phyloP scores from a whole-genome alignment of 176 grass and related monocot species.

The Elymus sibiricus region DNA sequence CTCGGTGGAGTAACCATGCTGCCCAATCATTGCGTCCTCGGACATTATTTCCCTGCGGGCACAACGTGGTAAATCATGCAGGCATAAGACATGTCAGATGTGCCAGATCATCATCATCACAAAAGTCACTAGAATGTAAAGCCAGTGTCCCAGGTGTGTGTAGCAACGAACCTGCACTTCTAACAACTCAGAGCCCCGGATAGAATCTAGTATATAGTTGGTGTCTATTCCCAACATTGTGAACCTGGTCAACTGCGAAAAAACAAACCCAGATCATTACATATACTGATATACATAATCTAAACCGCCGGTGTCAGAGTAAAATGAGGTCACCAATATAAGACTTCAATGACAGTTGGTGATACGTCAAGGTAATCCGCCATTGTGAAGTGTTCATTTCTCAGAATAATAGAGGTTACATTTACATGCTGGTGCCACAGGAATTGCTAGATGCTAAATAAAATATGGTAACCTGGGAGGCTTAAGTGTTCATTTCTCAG shows the following conservation, averaged over 20 bases:
- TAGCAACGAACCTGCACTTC: constrained; percentile 69
- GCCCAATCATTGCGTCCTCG: constrained; percentile 68
- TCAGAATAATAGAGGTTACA: neutral
- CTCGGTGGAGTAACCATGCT: constrained; percentile 50
- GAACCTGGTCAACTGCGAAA: constrained; percentile 45
- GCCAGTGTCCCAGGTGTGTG: neutral
- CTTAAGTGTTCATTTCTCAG: neutral
- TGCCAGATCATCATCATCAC: neutral
- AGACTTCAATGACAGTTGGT: neutral
- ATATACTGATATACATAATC: neutral
- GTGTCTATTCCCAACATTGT: constrained; percentile 24
- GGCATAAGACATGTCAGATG: neutral
- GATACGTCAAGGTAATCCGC: neutral
- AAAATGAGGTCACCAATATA: neutral
- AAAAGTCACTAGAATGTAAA: neutral
- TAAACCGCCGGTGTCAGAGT: neutral
- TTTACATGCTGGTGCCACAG: neutral
- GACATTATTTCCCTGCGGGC: constrained; percentile 56
- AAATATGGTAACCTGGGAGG: neutral
- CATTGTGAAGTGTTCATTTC: neutral
- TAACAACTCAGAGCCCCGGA: constrained; percentile 55
- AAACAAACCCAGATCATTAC: neutral
- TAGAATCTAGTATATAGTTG: constrained; percentile 57
- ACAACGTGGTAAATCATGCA: neutral
- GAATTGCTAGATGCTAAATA: neutral